These are phyloP conservation scores for Raphanus raphanistrum DNA, from an alignment of 345 rosid species.

Conservation along the genomic window DNA sequence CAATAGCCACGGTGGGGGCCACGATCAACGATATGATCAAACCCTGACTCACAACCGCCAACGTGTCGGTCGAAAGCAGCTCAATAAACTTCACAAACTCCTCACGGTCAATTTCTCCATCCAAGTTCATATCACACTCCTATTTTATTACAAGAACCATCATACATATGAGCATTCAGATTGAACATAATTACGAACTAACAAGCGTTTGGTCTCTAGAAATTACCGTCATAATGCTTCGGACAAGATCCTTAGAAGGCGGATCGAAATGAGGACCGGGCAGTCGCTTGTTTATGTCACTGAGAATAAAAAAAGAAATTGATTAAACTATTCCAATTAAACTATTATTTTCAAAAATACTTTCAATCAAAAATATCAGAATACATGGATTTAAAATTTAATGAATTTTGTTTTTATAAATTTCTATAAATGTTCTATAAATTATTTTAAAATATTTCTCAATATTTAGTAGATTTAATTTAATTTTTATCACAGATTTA, in stretches of 20 bases:
- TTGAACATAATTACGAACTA: neutral
- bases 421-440: no score
- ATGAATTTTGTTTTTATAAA: no score
- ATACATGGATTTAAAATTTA: no score
- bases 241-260: constrained; percentile 69
- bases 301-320: constrained; percentile 18
- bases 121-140: constrained; percentile 73
- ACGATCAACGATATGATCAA: constrained; percentile 71
- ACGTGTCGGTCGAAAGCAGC: constrained; percentile 59
- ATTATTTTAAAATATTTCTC: no score
- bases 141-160: constrained; percentile 27
- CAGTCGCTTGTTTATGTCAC: constrained; percentile 83
- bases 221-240: constrained; percentile 60
- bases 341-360: no score
- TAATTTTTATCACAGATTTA: no score
- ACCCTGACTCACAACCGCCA: constrained; percentile 75
- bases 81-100: constrained; percentile 75
- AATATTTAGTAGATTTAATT: no score
- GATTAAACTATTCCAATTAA: no score
- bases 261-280: constrained; percentile 99
- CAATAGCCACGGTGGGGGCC: constrained; percentile 88
- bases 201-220: neutral
- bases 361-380: no score
- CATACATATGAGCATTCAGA: neutral
- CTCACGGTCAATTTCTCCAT: constrained; percentile 71